Base-by-base conservation (phyloP, 2,329 filamentous ascomycete species). In the Penicillium occitanis region DNA sequence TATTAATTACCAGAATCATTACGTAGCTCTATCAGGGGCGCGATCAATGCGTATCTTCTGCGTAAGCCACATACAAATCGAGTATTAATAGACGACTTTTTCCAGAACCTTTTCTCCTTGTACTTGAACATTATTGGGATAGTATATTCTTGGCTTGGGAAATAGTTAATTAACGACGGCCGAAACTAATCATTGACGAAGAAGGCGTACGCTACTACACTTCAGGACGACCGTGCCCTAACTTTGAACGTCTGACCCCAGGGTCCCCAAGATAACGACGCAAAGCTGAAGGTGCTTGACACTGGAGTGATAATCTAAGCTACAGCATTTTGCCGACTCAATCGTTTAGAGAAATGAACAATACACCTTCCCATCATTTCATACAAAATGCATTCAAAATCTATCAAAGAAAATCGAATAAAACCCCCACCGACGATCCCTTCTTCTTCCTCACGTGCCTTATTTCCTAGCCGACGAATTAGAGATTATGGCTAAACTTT, bases 401-500 rank as follows among this genome's bases (percentile, higher is more conserved):
- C 25, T 25, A 25, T 25, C 25, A 25, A 25, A 25, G 25, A 25
- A 25, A 25, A 25, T 25, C 3, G 25, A 25, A 25, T 25, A 25
- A 25, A 25, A 25, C 25, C 2, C 25, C 33, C 33, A 13, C 7
- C 30, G 53, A 22, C n/a, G 53, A 57, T 57, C 53, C 5, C 13
- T 57, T 40, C 53, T 33, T 37, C 25, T 57, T 57, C 33, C 53
- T 57, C 53, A 57, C 53, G 53, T 57, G 53, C 53, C n/a, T 11
- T 22, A 22, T 25, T 57, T 37, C 48, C 48, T 28, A 28, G 22
- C 11, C 22, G 25, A 42, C 3, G 13, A 17, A 33, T 33, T 33
- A 33, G 30, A 33, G 30, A 33, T 33, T 33, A 33, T 33, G 7
- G 30, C 30, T 33, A 33, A 33, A n/a, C 8, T 22, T 28, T 8